phyloP scores from a whole-genome alignment of 495 filamentous ascomycete species.

The Oidiodendron maius region DNA sequence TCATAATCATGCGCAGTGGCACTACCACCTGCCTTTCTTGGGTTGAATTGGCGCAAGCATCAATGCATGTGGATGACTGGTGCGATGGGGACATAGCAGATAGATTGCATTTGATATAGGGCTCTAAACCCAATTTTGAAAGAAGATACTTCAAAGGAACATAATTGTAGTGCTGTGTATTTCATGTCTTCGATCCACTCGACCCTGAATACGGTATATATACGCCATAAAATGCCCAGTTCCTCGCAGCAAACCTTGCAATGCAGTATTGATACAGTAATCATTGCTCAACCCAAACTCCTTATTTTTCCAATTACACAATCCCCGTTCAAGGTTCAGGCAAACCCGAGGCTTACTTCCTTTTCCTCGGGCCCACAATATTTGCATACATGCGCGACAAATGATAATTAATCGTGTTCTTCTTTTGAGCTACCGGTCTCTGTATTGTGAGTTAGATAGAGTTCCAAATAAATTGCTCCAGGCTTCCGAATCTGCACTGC shows the following conservation, averaged over 20 bases:
- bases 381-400: conserved; percentile 78
- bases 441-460: conserved; percentile 28
- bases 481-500: too few relatives aligned
- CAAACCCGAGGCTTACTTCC: conserved; percentile 35
- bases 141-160: background rate
- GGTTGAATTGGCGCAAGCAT: conserved; percentile 8
- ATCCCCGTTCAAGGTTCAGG: background rate
- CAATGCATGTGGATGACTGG: background rate
- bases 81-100: background rate
- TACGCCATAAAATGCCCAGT: conserved; percentile 16
- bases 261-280: conserved; percentile 12
- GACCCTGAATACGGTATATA: background rate
- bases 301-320: conserved; percentile 6
- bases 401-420: conserved; percentile 94
- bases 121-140: too few relatives aligned
- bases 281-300: background rate
- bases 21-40: background rate
- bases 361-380: conserved; percentile 69
- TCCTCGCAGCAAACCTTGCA: conserved; percentile 3
- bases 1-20: conserved; percentile 3
- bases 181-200: background rate
- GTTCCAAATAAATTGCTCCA: too few relatives aligned
- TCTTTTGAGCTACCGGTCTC: conserved; percentile 58
- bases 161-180: background rate
- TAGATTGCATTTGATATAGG: background rate